phyloP scores from a whole-genome alignment of 495 filamentous ascomycete genomes.

The Trichocladium uniseriatum region DNA sequence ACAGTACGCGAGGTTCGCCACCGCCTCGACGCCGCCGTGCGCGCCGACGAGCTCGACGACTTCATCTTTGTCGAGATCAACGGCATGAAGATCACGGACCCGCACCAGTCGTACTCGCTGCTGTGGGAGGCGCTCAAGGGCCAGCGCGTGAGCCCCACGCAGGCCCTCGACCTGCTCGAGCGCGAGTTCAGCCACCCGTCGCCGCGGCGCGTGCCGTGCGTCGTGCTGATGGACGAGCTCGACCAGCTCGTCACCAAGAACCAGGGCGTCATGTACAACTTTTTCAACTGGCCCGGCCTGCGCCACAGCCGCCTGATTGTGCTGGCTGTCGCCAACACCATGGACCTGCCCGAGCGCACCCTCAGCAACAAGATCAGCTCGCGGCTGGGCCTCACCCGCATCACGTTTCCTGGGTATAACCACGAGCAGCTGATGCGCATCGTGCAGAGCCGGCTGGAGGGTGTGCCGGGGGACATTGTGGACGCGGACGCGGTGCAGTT shows the following conservation, averaged over 20 bases:
- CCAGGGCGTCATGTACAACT: constrained; percentile 99
- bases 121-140: constrained; percentile 95
- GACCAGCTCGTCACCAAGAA: constrained; percentile 97
- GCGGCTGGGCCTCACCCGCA: constrained; percentile 77
- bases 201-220: constrained; percentile 85
- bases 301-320: constrained; percentile 89
- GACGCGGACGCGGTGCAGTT: constrained; percentile 94
- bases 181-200: constrained; percentile 84
- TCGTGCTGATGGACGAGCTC: constrained; percentile 98
- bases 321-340: constrained; percentile 95
- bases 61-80: constrained; percentile 99
- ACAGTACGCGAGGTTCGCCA: constrained; percentile 93
- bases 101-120: constrained; percentile 89
- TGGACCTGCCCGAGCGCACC: constrained; percentile 96
- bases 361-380: constrained; percentile 96
- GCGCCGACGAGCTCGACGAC: constrained; percentile 88
- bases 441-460: constrained; percentile 77
- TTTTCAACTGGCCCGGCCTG: constrained; percentile 99
- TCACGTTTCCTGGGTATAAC: constrained; percentile 95
- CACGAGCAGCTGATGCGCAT: constrained; percentile 98
- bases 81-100: constrained; percentile 98
- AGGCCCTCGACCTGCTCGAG: constrained; percentile 85
- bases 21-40: constrained; percentile 75
- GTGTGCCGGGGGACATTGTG: constrained; percentile 81
- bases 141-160: constrained; percentile 82